Evolutionary conservation across 1,284 basidiomycete genomes (phyloP), one percentile per base, ranked within the genome.

Genomic region (Malassezia dermatis): DNA sequence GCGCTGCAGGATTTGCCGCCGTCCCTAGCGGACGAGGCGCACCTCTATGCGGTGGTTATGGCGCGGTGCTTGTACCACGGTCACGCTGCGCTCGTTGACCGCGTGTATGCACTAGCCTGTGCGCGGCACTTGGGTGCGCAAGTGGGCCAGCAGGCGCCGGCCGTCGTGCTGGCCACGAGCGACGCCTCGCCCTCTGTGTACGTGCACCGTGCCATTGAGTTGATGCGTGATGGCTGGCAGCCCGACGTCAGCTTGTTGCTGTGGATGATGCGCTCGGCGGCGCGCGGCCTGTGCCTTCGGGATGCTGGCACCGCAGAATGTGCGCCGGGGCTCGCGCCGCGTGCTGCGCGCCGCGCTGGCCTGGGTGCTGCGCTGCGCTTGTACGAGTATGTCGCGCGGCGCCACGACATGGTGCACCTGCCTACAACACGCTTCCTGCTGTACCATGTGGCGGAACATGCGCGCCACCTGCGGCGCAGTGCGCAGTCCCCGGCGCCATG

Each of bases 221-320:
- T 51, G 32, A 24, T 57, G 24, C 49, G 50, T 10, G 55, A 57
- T n/a, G 45, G 45, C 28, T 57, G 50, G 49, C 23, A 13, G 21
- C 55, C 55, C 8, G 30, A 42, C 10, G 6, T n/a, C 0, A n/a
- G 35, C 13, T 19, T 52, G 8, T 8, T 57, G 15, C 30, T 42
- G 12, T 57, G 55, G 55, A 35, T 42, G 19, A 48, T 57, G 4
- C 48, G 43, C 19, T 37, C 31, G 15, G 44, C 37, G 7, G 39
- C 24, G 3, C 55, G 55, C 17, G 55, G 55, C 17, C 34, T 52
- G 12, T 26, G 15, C 12, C 50, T 51, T 2, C 53, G 48, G 3
- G 48, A 28, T 13, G 47, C 53, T 3, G 26, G 40, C 2, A 23
- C 13, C 15, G 39, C 39, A 23, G 11, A 26, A 8, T 19, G 11